These are phyloP conservation scores for Cotoneaster glaucophyllus DNA, from an alignment of 306 rosid genomes.

Conservation along the genomic window DNA sequence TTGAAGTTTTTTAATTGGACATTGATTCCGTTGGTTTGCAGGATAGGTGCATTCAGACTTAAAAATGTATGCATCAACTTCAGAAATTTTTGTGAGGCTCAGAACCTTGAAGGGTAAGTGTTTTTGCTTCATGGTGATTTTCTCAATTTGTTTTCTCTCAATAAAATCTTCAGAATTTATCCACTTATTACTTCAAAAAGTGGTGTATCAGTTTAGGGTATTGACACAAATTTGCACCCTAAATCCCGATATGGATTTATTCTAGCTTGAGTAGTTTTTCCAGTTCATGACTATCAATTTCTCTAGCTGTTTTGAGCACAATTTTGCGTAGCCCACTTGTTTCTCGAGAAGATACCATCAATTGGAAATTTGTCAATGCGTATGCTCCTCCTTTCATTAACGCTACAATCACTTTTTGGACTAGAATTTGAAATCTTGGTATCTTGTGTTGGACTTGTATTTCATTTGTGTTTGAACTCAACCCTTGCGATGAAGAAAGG, in stretches of 20 bases:
- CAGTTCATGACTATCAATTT: not conserved
- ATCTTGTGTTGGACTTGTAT: not conserved
- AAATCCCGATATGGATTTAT: not conserved
- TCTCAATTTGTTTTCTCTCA: not conserved
- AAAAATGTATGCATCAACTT: slow-evolving; percentile 48
- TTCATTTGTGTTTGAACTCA: not conserved
- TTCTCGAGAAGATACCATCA: not conserved
- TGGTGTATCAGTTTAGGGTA: not conserved
- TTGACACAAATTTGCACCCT: not conserved
- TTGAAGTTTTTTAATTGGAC: not conserved
- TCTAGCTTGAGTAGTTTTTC: not conserved
- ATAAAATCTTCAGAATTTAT: not conserved
- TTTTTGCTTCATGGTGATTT: not conserved
- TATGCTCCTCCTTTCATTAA: not conserved
- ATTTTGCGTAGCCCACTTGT: too few relatives aligned
- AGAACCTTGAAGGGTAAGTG: slow-evolving; percentile 68
- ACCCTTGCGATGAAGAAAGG: not conserved
- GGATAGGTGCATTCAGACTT: slow-evolving; percentile 69
- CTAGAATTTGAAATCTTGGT: too few relatives aligned
- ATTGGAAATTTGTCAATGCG: not conserved
- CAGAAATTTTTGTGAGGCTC: slow-evolving; percentile 54
- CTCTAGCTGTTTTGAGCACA: not conserved
- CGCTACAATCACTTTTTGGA: not conserved
- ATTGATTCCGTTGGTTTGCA: slow-evolving; percentile 15
- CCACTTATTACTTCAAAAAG: not conserved